Conservation (phyloP, 768 basidiomycete genomes). For the Gymnopilus dilepis region DNA sequence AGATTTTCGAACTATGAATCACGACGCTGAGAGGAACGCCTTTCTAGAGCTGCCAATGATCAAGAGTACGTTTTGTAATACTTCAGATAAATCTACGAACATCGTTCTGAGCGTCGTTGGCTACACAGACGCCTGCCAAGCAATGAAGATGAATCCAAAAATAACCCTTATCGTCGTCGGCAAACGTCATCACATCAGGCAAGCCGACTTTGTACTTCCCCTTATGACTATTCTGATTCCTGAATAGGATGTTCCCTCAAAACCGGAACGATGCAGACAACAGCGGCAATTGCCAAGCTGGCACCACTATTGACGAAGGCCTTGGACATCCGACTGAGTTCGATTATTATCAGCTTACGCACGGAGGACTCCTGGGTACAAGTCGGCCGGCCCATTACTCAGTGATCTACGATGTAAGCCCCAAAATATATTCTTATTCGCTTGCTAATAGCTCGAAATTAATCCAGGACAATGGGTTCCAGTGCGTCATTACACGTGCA, state of each 20-base stretch:
- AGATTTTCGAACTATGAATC: too few species aligned
- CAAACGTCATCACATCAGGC: conserved; percentile 66
- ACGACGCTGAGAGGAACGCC: too few species aligned
- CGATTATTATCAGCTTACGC: conserved; percentile 81
- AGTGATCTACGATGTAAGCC: conserved; percentile 43
- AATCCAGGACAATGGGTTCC: background rate
- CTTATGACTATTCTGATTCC: background rate
- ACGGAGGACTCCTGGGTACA: conserved; percentile 79
- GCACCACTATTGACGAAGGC: conserved; percentile 76
- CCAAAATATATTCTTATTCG: too few species aligned
- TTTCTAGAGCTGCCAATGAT: conserved; percentile 62
- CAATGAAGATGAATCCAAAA: conserved; percentile 59
- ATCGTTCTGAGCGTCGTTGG: background rate
- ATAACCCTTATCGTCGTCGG: conserved; percentile 84
- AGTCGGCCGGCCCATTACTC: conserved; percentile 57
- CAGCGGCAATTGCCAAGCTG: conserved; percentile 77
- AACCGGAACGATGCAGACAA: conserved; percentile 53
- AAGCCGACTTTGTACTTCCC: background rate
- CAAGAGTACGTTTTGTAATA: conserved; percentile 41
- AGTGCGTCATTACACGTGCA: background rate
- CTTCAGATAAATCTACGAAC: too few species aligned
- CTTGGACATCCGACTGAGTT: conserved; percentile 75
- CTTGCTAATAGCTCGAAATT: background rate
- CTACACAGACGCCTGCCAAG: conserved; percentile 62
- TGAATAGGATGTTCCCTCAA: conserved; percentile 16